These are phyloP conservation scores for Aureobasidium sp. DNA, from an alignment of 2,329 filamentous ascomycete species.

Conservation along the genomic window DNA sequence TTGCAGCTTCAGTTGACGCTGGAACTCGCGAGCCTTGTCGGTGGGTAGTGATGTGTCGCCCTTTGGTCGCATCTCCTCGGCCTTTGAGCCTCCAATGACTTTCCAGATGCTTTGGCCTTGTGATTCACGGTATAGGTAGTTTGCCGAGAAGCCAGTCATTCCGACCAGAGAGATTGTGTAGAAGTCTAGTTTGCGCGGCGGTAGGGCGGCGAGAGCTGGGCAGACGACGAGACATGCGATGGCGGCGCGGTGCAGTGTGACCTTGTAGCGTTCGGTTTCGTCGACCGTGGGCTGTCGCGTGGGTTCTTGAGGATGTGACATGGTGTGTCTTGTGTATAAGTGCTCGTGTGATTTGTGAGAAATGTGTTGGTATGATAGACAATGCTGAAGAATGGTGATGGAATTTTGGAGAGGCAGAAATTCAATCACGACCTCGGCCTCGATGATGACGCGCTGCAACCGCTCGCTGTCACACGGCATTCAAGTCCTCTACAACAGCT, in stretches of 20 bases:
- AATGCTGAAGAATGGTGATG: not conserved
- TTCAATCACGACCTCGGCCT: not conserved
- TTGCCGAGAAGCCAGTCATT: constrained; percentile 43
- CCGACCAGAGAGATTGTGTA: constrained; percentile 50
- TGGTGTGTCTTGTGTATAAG: constrained; percentile 4
- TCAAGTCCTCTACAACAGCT: not conserved
- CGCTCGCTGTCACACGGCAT: not conserved
- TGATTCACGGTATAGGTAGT: constrained; percentile 40
- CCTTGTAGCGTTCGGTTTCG: constrained; percentile 21
- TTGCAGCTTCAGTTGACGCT: constrained; percentile 33
- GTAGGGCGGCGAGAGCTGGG: constrained; percentile 49
- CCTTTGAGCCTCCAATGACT: constrained; percentile 22
- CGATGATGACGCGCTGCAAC: constrained; percentile 9
- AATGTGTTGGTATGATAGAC: not conserved
- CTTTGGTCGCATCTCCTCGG: constrained; percentile 1
- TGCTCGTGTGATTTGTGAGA: not conserved
- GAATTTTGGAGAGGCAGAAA: constrained; percentile 1
- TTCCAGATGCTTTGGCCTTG: constrained; percentile 35
- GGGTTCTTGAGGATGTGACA: constrained; percentile 24
- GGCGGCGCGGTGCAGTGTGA: constrained; percentile 38
- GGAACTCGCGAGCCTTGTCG: constrained; percentile 30
- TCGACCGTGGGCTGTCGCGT: constrained; percentile 21
- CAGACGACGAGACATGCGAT: constrained; percentile 45
- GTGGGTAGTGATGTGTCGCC: constrained; percentile 28
- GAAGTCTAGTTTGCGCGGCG: constrained; percentile 55